Conservation (phyloP, 2,329 filamentous ascomycete species). For the Colletotrichum agaves region DNA sequence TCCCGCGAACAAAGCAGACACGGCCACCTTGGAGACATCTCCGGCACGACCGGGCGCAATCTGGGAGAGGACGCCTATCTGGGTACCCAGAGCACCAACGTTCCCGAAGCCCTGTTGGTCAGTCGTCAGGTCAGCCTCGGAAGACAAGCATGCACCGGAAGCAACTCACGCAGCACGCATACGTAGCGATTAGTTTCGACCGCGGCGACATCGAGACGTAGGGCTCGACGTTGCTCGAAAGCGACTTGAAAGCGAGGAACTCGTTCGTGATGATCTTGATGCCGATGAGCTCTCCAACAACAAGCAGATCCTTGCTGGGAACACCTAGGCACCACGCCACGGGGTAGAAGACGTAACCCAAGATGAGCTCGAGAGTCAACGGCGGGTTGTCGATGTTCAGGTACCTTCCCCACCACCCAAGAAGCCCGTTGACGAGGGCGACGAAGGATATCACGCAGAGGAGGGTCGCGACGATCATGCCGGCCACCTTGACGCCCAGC, state of each 20-base stretch:
- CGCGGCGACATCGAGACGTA: conserved; percentile 33
- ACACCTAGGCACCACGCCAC: conserved; percentile 79
- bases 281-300: conserved; percentile 30
- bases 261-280: conserved; percentile 34
- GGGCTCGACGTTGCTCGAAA: conserved; percentile 27
- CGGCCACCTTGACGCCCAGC: conserved; percentile 79
- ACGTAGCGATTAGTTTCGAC: conserved; percentile 27
- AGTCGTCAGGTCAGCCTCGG: too few relatives aligned
- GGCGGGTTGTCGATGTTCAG: conserved; percentile 67
- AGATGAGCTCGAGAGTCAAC: conserved; percentile 74
- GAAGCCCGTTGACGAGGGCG: conserved; percentile 72
- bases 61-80: conserved; percentile 32
- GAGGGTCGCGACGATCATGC: conserved; percentile 77
- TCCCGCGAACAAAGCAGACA: conserved; percentile 31
- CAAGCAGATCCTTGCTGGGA: conserved; percentile 23
- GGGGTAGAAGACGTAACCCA: conserved; percentile 78
- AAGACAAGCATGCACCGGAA: too few relatives aligned
- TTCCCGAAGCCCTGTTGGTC: conserved; percentile 25
- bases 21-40: conserved; percentile 27
- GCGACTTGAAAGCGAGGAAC: conserved; percentile 26
- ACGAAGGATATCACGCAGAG: conserved; percentile 80
- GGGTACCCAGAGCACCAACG: conserved; percentile 29
- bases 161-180: conserved; percentile 30
- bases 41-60: conserved; percentile 28
- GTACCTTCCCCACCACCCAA: conserved; percentile 80